Evolutionary conservation across 208 protist genomes (phyloP), one percentile per base, ranked within the genome.

Genomic region (Acanthamoeba pearcei): DNA sequence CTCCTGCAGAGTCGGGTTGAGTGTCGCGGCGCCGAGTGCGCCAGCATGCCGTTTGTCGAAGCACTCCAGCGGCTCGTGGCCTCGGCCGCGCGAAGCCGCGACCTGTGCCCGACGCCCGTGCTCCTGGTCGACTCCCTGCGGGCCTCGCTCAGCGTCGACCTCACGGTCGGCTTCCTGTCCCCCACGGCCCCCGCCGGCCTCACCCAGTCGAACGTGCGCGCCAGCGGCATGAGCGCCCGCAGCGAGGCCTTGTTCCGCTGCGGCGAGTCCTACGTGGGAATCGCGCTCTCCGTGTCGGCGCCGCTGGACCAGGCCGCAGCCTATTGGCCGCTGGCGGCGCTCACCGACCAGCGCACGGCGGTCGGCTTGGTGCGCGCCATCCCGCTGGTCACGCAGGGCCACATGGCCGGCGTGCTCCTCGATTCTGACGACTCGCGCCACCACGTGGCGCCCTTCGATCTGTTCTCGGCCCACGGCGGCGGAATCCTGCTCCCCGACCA

Each of bases 221-320:
- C 80, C 15, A 19, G 80, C n/a, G 80, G 80, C 24, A 64, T 89
- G 80, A 38, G 80, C 46, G 80, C 49, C 13, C 80, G 55, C 46
- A 89, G 51, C 80, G 51, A 89, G 51, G 80, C 80, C 80, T 46
- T 89, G 13, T 89, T 89, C 55, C 38, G 80, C 80, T 89, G 80
- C 80, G 10, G 49, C n/a, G 51, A 49, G 27, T 80, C 72, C 35
- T 89, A 66, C 55, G 17, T 89, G 19, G 80, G 80, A 8, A 89
- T 89, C 42, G 19, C 46, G 9, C 49, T 89, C 29, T 35, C 49
- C 35, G 80, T 64, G 17, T 35, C 55, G 15, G 80, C 46, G 27
- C 80, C 80, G 46, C 80, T 89, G 10, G 32, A 32, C 55, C 42
- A 55, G 10, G 5, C 51, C 15, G 46, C 29, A 12, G 3, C 29